These are phyloP conservation scores for Solanum aculeatissimum DNA, from an alignment of 305 asterid genomes.

Conservation along the genomic window DNA sequence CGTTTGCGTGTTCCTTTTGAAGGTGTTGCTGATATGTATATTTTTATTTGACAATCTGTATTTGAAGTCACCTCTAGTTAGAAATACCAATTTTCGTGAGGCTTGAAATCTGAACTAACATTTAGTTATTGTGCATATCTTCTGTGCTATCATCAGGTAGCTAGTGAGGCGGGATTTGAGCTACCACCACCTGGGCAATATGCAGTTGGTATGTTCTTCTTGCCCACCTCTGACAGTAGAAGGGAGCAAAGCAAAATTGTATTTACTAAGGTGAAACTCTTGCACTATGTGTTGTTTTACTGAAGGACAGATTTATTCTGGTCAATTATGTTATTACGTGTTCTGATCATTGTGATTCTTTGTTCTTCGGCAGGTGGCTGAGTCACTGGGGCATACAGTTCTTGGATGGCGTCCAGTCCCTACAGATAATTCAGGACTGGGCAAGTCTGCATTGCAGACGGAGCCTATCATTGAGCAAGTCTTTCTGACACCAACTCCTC, in stretches of 20 bases:
- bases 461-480: slow-evolving; percentile 97
- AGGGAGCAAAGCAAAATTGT: slow-evolving; percentile 91
- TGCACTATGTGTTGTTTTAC: not conserved
- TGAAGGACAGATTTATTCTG: not conserved
- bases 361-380: slow-evolving; percentile 59
- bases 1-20: not conserved
- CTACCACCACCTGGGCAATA: slow-evolving; percentile 86
- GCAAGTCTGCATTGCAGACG: slow-evolving; percentile 89
- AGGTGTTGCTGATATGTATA: not conserved
- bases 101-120: not conserved
- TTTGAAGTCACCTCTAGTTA: not conserved
- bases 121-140: not conserved
- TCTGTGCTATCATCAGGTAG: slow-evolving; percentile 31
- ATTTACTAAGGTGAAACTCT: slow-evolving; percentile 58
- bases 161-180: slow-evolving; percentile 70
- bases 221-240: slow-evolving; percentile 84
- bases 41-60: not conserved
- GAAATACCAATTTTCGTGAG: not conserved
- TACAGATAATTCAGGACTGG: slow-evolving; percentile 85
- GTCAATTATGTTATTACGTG: not conserved
- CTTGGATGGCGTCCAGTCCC: slow-evolving; percentile 96
- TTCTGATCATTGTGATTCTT: not conserved
- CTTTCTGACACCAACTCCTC: slow-evolving; percentile 76
- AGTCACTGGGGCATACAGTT: slow-evolving; percentile 94
- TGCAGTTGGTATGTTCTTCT: slow-evolving; percentile 98